Conservation (phyloP, 2,329 filamentous ascomycete species). For the Aspergillus transmontanensis region DNA sequence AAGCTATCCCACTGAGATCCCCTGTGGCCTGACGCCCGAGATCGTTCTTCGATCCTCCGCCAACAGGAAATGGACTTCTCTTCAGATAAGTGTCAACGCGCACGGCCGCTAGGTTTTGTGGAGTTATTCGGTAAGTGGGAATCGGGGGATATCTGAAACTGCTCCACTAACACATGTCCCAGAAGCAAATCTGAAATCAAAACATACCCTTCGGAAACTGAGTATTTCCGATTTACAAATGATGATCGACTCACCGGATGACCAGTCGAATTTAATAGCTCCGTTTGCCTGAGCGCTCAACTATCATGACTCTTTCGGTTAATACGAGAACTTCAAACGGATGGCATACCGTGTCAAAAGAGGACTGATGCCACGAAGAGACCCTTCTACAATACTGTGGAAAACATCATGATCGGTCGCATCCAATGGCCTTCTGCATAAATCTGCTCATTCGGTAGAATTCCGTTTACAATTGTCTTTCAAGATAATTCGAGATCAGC, state of each 20-base stretch:
- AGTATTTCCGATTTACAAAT: neutral
- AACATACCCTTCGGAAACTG: neutral
- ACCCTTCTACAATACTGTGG: neutral
- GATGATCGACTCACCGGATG: neutral
- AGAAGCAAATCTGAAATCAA: too few species aligned
- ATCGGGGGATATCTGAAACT: neutral
- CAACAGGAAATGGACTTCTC: neutral
- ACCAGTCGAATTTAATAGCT: neutral
- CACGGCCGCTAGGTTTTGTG: neutral
- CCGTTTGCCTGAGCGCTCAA: too few species aligned
- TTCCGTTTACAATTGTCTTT: neutral
- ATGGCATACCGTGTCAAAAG: neutral
- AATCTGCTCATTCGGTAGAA: neutral
- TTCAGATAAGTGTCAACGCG: neutral
- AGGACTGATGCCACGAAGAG: neutral
- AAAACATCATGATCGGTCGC: neutral
- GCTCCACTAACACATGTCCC: neutral
- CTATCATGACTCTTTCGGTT: neutral
- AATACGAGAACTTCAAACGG: neutral
- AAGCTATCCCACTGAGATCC: neutral
- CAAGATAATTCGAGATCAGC: neutral
- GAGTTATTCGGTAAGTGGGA: neutral
- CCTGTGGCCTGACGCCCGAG: conserved; percentile 9
- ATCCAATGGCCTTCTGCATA: neutral
- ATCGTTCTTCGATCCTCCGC: conserved; percentile 7